A percentile compares a stretch with the other conserved stretches of the same genome.
phyloP scores from a whole-genome alignment of 345 rosid genomes.

The Hibiscus trionum region DNA sequence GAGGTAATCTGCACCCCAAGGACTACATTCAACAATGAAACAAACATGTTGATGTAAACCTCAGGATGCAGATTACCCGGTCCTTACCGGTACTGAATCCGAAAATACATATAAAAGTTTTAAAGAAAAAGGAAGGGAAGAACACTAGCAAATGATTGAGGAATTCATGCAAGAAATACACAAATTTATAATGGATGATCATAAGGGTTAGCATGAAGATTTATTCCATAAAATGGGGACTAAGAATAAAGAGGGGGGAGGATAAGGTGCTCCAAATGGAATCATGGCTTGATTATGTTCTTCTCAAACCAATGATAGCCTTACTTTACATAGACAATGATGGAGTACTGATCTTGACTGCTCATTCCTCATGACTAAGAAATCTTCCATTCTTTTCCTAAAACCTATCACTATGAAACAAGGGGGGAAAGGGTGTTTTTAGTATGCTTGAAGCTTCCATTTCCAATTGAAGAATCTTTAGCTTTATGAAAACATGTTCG shows the following conservation, averaged over 20 bases:
- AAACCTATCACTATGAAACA: slow-evolving; percentile 9
- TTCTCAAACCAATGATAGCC: slow-evolving; percentile 36
- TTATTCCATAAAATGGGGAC: slow-evolving; percentile 20
- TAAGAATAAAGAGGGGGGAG: slow-evolving; percentile 2
- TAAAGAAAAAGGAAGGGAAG: background rate
- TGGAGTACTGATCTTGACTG: slow-evolving; percentile 25
- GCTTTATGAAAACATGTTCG: slow-evolving; percentile 12
- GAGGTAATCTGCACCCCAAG: slow-evolving; percentile 55
- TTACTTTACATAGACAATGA: slow-evolving; percentile 25
- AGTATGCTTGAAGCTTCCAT: slow-evolving; percentile 26
- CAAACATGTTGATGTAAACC: slow-evolving; percentile 19
- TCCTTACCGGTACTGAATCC: slow-evolving; percentile 33
- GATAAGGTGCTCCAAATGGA: slow-evolving; percentile 32
- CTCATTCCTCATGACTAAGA: slow-evolving; percentile 15
- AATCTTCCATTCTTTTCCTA: slow-evolving; percentile 15
- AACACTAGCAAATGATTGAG: slow-evolving; percentile 5
- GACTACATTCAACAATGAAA: slow-evolving; percentile 27
- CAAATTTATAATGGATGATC: slow-evolving; percentile 33
- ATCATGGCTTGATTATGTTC: slow-evolving; percentile 41
- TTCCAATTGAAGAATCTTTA: slow-evolving; percentile 24
- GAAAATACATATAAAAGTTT: background rate
- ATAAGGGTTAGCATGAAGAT: slow-evolving; percentile 14
- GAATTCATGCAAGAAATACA: slow-evolving; percentile 17
- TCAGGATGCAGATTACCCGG: slow-evolving; percentile 35
- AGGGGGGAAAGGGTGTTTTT: background rate